These are phyloP conservation scores for Mycena maculata DNA, from an alignment of 768 basidiomycete genomes.

Conservation along the genomic window DNA sequence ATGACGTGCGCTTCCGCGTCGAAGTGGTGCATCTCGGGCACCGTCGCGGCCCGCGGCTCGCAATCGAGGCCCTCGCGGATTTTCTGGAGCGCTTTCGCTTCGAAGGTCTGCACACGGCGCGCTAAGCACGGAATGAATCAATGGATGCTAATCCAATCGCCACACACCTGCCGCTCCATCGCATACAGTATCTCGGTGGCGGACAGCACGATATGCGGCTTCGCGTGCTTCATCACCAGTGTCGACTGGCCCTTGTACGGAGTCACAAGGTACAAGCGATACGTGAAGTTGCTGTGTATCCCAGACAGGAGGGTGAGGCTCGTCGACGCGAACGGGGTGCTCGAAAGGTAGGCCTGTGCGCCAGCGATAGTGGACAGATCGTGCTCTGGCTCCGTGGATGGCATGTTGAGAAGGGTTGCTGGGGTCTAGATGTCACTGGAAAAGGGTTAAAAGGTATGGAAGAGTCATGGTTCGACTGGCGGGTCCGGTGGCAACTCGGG, in stretches of 20 bases:
- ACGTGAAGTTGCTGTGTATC: conserved; percentile 54
- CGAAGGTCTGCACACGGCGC: conserved; percentile 26
- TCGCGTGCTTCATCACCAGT: conserved; percentile 58
- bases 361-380: conserved; percentile 22
- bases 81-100: conserved; percentile 48
- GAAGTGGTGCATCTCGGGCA: conserved; percentile 53
- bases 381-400: neutral
- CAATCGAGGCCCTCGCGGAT: conserved; percentile 39
- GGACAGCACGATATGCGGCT: conserved; percentile 43
- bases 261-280: conserved; percentile 48
- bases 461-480: too few species aligned
- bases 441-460: too few species aligned
- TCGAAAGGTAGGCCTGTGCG: conserved; percentile 45
- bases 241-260: conserved; percentile 46
- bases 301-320: conserved; percentile 48
- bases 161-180: conserved; percentile 57
- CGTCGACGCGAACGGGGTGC: conserved; percentile 50
- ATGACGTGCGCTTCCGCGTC: conserved; percentile 55
- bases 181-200: conserved; percentile 41
- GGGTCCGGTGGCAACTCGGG: too few species aligned
- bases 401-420: too few species aligned
- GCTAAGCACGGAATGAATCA: neutral
- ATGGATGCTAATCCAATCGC: too few species aligned
- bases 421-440: too few species aligned
- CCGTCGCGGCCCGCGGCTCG: conserved; percentile 44